Evolutionary conservation across 345 rosid species (phyloP).

Genomic region (Lepidium aucheri): DNA sequence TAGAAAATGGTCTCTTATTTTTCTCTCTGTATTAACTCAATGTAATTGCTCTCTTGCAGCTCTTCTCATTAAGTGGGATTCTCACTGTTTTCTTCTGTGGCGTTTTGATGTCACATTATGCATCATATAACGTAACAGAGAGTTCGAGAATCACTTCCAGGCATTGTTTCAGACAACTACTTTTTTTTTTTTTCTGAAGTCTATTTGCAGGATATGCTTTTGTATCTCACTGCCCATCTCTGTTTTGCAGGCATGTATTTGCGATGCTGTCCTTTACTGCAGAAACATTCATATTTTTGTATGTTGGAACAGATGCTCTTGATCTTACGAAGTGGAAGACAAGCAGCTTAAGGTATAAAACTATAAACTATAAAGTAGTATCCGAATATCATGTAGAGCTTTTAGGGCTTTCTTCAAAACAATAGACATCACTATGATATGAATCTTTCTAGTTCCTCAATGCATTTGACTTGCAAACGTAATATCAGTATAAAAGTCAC

Average conservation of each 20-base stretch:
- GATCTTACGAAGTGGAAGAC: conserved; percentile 79
- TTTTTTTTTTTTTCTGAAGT: neutral
- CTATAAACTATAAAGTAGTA: neutral
- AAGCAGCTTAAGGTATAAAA: conserved; percentile 60
- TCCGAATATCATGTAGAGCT: neutral
- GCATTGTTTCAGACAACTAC: conserved; percentile 22
- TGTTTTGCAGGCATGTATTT: conserved; percentile 57
- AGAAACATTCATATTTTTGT: conserved; percentile 83
- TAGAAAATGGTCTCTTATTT: neutral
- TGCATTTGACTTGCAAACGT: neutral
- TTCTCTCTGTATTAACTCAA: neutral
- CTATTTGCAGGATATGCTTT: neutral
- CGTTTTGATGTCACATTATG: conserved; percentile 78
- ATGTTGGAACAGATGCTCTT: conserved; percentile 92
- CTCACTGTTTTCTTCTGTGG: conserved; percentile 93
- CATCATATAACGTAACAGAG: conserved; percentile 70
- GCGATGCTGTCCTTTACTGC: conserved; percentile 86
- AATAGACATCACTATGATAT: neutral
- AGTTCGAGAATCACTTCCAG: conserved; percentile 76
- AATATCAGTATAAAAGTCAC: neutral
- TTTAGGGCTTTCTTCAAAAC: neutral
- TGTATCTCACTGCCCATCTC: neutral
- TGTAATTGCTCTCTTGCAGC: conserved; percentile 35
- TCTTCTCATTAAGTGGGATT: conserved; percentile 74
- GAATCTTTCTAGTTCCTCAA: neutral